Conservation (phyloP, 2,329 filamentous ascomycete species). For the Cladosporium sp. region DNA sequence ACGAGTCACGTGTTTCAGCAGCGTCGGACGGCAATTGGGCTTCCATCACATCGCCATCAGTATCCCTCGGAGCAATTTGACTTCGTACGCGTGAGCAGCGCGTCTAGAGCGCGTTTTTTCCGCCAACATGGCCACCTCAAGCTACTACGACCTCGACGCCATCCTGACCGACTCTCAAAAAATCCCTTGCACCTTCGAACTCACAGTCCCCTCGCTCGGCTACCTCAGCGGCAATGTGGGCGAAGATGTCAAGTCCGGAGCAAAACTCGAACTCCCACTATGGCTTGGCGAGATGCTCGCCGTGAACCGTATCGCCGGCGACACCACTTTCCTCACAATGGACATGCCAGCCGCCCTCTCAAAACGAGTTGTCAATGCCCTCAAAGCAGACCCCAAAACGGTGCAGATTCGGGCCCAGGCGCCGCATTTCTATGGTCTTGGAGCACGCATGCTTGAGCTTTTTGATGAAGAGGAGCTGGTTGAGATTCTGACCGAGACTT, state of each 20-base stretch:
- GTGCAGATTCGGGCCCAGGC: constrained; percentile 82
- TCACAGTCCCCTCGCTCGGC: constrained; percentile 82
- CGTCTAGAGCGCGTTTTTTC: not conserved
- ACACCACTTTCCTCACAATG: constrained; percentile 68
- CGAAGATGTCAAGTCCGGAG: constrained; percentile 73
- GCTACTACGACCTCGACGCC: constrained; percentile 79
- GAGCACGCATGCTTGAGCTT: constrained; percentile 80
- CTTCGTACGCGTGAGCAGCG: not conserved
- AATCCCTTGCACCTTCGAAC: constrained; percentile 91
- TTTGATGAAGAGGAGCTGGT: constrained; percentile 85
- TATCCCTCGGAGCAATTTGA: not conserved
- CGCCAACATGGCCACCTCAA: constrained; percentile 41
- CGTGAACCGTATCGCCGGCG: constrained; percentile 52
- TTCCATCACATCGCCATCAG: not conserved
- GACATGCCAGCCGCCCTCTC: constrained; percentile 78
- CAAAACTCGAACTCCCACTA: constrained; percentile 78
- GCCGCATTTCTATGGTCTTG: constrained; percentile 84
- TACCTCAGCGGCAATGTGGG: constrained; percentile 83
- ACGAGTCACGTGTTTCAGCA: not conserved
- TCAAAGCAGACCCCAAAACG: constrained; percentile 84
- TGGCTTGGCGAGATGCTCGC: constrained; percentile 96
- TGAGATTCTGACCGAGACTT: constrained; percentile 65
- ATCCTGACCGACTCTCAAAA: constrained; percentile 91
- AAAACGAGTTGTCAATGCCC: constrained; percentile 77
- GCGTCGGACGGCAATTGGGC: not conserved